Conservation (phyloP, 306 rosid species). For the Acacia acuminata region DNA sequence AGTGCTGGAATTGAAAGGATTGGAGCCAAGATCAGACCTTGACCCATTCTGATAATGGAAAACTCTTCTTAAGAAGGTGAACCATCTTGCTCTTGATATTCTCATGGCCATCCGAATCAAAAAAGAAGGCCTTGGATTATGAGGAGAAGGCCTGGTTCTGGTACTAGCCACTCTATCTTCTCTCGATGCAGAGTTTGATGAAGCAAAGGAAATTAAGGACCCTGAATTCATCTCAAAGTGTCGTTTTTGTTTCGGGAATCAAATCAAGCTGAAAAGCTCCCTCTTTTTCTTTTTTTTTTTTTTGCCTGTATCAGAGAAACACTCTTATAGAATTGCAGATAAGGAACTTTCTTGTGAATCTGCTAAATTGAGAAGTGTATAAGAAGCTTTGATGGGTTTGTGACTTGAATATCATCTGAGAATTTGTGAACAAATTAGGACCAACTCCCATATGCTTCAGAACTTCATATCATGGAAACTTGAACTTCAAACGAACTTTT, state of each 20-base stretch:
- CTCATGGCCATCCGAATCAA: constrained; percentile 66
- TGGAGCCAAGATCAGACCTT: constrained; percentile 77
- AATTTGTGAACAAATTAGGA: constrained; percentile 12
- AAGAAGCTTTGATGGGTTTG: constrained; percentile 23
- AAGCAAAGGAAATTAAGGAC: constrained; percentile 37
- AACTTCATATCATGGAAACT: constrained; percentile 7
- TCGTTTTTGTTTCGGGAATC: constrained; percentile 3
- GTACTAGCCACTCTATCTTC: constrained; percentile 39
- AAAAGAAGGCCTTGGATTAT: constrained; percentile 47
- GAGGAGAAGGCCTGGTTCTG: constrained; percentile 48
- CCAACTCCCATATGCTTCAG: background rate
- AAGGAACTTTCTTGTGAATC: constrained; percentile 24
- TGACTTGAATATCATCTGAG: constrained; percentile 34
- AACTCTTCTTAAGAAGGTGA: constrained; percentile 80
- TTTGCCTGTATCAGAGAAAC: constrained; percentile 15
- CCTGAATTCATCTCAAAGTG: constrained; percentile 42
- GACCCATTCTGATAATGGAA: constrained; percentile 96
- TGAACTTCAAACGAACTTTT: constrained; percentile 28
- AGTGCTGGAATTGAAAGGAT: constrained; percentile 82
- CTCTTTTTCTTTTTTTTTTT: background rate
- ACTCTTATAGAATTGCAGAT: background rate
- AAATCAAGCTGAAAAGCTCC: constrained; percentile 23
- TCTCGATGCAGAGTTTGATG: constrained; percentile 46
- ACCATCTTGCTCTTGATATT: constrained; percentile 95
- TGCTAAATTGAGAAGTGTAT: constrained; percentile 5